Evolutionary conservation across 202 grass and related monocot genomes (phyloP), one percentile per base, ranked within the genome.

Genomic region (Hordeum pubiflorum): DNA sequence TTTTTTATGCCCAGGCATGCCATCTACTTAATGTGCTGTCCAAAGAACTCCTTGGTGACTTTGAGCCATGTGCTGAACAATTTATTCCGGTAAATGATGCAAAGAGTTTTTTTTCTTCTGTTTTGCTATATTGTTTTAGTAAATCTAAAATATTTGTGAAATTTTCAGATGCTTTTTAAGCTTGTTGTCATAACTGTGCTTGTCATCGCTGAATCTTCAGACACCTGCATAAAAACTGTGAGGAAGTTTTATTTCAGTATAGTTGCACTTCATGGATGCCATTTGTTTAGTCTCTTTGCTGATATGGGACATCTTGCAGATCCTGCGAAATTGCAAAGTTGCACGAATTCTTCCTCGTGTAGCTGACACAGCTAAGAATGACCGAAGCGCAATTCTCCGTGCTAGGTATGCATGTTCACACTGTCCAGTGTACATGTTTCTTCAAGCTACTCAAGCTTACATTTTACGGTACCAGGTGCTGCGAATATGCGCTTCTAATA

Each of bases 201-300:
- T 74, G 92, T 97, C 63, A 97, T 97, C 58, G 94, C 94, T 44
- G 94, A 97, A 85, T 97, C 94, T 69, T 82, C 94, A 27, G 94
- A 97, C 74, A 92, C 93, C 56, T 97, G 94, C 58, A 94, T 97
- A 77, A 97, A 97, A 92, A 97, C 94, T 66, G 94, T 97, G 88
- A 89, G 94, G 69, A 73, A 48, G 34, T 39, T 71, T 59, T 56
- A 21, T 82, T 57, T 52, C 23, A 41, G 23, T 69, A 58, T 76
- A 14, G 60, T 76, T 43, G 20, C 82, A 83, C 56, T 24, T 65
- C 21, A 78, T 82, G 8, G 22, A 32, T 77, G 6, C 9, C 38
- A 80, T 72, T 76, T 76, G 61, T 72, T 66, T 74, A 34, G 31
- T 65, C 46, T 63, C 34, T 67, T 83, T 40, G 21, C 80, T 86